phyloP scores from a whole-genome alignment of 495 filamentous ascomycete species.

The Trichoderma reesei region DNA sequence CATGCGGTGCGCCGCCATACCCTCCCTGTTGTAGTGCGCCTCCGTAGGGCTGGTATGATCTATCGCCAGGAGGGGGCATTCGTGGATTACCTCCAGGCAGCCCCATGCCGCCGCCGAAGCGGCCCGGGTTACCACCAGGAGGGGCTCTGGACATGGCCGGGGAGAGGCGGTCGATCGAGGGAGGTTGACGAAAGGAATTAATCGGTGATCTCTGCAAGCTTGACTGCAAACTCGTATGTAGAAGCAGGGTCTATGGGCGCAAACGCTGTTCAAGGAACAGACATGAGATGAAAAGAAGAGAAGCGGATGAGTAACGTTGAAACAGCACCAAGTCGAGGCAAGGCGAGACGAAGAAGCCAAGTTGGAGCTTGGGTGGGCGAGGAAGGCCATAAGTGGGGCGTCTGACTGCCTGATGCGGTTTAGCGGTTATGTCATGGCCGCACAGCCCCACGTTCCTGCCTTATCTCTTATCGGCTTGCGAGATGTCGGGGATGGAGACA shows the following conservation, averaged over 20 bases:
- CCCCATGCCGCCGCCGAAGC: conserved; percentile 2
- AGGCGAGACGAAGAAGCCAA: background rate
- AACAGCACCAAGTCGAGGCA: background rate
- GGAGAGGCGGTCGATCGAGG: background rate
- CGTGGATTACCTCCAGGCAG: background rate
- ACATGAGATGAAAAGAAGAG: background rate
- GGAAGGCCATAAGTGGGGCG: background rate
- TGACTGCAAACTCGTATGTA: background rate
- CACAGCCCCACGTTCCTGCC: background rate
- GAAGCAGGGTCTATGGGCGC: too few species aligned
- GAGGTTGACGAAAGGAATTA: background rate
- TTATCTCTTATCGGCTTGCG: too few species aligned
- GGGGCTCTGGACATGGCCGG: background rate
- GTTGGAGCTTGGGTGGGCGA: background rate
- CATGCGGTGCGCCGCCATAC: too few species aligned
- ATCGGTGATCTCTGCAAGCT: background rate
- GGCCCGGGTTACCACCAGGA: conserved; percentile 3
- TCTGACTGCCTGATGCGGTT: background rate
- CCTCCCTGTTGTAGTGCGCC: too few species aligned
- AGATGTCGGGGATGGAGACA: too few species aligned
- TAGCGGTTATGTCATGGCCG: conserved; percentile 1
- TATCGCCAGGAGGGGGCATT: background rate
- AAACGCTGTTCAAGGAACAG: too few species aligned
- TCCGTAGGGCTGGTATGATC: background rate
- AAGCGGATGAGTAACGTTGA: background rate